Evolutionary conservation across 73 alveolate species (phyloP).

Genomic region (Paramecium octaurelia): DNA sequence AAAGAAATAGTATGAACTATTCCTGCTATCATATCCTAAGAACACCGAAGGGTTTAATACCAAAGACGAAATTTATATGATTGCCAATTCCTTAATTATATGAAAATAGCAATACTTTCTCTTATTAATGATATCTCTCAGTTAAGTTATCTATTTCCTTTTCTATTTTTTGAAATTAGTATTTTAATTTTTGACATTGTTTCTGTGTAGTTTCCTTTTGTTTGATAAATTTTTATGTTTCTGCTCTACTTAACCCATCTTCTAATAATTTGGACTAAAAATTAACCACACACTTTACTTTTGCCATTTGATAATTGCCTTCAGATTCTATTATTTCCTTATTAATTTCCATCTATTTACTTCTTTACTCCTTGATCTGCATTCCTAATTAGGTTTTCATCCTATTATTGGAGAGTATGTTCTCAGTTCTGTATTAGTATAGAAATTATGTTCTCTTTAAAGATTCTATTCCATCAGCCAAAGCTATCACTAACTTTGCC

Average conservation of each 20-base stretch:
- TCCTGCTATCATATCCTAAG: not conserved
- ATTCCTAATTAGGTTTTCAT: not conserved
- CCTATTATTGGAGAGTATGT: not conserved
- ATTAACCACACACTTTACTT: not conserved
- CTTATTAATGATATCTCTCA: not conserved
- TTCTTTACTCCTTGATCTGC: not conserved
- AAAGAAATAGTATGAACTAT: not conserved
- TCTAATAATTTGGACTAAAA: not conserved
- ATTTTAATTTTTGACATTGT: not conserved
- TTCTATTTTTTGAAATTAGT: not conserved
- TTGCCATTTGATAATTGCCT: not conserved
- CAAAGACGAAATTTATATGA: not conserved
- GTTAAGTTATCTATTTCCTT: not conserved
- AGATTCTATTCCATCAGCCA: not conserved
- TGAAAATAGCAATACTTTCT: not conserved
- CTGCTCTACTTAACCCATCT: not conserved
- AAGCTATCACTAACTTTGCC: not conserved
- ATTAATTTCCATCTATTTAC: not conserved
- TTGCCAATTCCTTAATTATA: not conserved
- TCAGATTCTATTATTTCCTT: not conserved
- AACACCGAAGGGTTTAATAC: not conserved
- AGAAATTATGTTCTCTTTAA: not conserved
- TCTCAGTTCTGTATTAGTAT: not conserved
- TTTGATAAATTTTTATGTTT: not conserved
- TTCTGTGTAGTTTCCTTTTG: not conserved